Evolutionary conservation across 805 yeast species (phyloP), one percentile per base, ranked within the genome.

Genomic region (Kodamaea fukazawae): DNA sequence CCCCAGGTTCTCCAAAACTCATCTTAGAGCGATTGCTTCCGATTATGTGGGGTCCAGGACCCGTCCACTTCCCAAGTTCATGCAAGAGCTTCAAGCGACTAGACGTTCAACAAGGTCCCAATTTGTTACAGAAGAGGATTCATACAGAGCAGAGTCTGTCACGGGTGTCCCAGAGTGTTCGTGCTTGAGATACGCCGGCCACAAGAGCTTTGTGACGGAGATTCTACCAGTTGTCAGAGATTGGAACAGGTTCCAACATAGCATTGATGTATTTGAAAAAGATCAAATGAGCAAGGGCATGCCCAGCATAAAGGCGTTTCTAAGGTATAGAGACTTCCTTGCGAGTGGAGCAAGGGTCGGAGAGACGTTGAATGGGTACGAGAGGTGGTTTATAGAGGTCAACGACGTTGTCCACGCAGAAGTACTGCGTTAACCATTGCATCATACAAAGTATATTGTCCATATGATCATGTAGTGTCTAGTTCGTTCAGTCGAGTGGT

Each of bases 311-410:
- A 65, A 62, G 36, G 45, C 46, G 7, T 61, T 50, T 35, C 41
- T 68, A 17, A 48, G 49, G 13, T 67, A 68, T 61, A 53, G 73
- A 36, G 63, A 60, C 32, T 68, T 68, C 43, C 62, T 61, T 37
- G 41, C 52, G 30, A 35, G 40, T 12, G 38, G 51, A 4, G 44
- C 45, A 9, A 44, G 38, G 3, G 38, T 56, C 13, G 23, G 53
- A 11, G 42, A 43, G 11, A 49, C 58, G 6, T 29, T 38, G 27
- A 22, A 38, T n/a, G 18, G 13, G 7, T 13, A 33, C 18, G 16
- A 20, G 11, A 7, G 17, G 6, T 20, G 11, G 23, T 11, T 10
- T 31, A 10, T 17, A 31, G 6, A 31, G 16, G 15, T 4, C 15
- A 15, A n/a, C n/a, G n/a, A n/a, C n/a, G n/a, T n/a, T n/a, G n/a